Percentiles rank a stretch among this genome's conserved stretches.
These are phyloP conservation scores for Aspergillus sp. DNA, from an alignment of 2,329 filamentous ascomycete species.

Conservation along the genomic window DNA sequence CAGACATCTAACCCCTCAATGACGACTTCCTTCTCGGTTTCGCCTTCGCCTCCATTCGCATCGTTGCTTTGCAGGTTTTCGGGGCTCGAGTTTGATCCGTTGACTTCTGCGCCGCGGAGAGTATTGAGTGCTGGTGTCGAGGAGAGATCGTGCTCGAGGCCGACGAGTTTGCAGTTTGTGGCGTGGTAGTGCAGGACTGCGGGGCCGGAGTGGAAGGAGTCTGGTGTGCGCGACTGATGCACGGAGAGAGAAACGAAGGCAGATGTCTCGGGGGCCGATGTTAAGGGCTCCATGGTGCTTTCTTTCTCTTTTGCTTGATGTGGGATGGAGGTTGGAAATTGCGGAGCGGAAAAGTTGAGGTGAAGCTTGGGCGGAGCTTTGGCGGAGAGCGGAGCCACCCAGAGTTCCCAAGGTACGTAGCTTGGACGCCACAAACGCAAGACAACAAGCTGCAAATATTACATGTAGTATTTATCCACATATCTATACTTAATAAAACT, in stretches of 20 bases:
- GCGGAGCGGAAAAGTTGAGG: slow-evolving; percentile 14
- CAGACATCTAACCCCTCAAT: slow-evolving; percentile 45
- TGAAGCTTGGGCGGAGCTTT: slow-evolving; percentile 10
- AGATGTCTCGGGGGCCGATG: slow-evolving; percentile 36
- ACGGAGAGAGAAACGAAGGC: slow-evolving; percentile 45
- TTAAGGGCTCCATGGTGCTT: slow-evolving; percentile 43
- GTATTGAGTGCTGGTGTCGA: slow-evolving; percentile 34
- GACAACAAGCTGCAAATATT: too few relatives aligned
- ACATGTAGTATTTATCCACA: background rate
- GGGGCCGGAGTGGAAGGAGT: slow-evolving; percentile 48
- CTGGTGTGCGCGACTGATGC: slow-evolving; percentile 49
- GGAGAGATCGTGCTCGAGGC: slow-evolving; percentile 41
- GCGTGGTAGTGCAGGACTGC: slow-evolving; percentile 49
- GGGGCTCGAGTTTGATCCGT: slow-evolving; percentile 5
- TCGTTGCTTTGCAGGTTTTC: background rate
- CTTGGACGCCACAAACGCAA: too few relatives aligned
- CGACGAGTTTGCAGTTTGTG: slow-evolving; percentile 44
- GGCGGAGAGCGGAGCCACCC: slow-evolving; percentile 5
- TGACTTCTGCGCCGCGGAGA: slow-evolving; percentile 24
- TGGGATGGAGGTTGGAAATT: background rate
- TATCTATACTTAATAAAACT: background rate
- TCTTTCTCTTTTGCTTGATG: background rate
- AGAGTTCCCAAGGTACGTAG: too few relatives aligned
- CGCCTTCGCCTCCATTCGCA: slow-evolving; percentile 4
- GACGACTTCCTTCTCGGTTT: slow-evolving; percentile 33